Percentiles rank a stretch among this genome's conserved stretches.
These are phyloP conservation scores for Pisolithus marmoratus DNA, from an alignment of 768 basidiomycete genomes.

Conservation along the genomic window DNA sequence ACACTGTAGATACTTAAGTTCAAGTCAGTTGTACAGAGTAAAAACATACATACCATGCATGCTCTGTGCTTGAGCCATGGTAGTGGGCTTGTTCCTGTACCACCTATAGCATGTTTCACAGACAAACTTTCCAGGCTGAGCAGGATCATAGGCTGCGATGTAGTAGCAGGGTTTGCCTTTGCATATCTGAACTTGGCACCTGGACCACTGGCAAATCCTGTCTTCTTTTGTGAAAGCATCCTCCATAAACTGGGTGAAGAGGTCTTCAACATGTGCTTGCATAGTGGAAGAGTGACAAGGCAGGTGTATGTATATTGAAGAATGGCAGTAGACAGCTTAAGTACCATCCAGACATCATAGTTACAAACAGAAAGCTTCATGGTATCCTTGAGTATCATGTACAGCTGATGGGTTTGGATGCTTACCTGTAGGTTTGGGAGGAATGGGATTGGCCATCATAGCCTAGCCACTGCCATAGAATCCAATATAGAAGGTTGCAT, in stretches of 20 bases:
- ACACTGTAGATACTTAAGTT: neutral
- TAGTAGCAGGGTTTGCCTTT: conserved; percentile 5
- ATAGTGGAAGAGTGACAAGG: neutral
- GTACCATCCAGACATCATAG: neutral
- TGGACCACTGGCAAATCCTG: neutral
- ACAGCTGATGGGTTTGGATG: too few relatives aligned
- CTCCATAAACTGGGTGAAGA: conserved; percentile 6
- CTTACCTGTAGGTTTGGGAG: too few relatives aligned
- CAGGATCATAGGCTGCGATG: neutral
- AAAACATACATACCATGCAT: neutral
- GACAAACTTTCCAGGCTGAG: neutral
- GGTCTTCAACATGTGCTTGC: neutral
- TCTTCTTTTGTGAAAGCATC: conserved; percentile 2
- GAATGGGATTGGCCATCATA: too few relatives aligned
- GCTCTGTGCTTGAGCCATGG: neutral
- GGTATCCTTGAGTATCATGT: too few relatives aligned
- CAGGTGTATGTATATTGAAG: neutral
- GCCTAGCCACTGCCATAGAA: too few relatives aligned
- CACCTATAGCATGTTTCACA: conserved; percentile 2
- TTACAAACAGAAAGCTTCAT: too few relatives aligned
- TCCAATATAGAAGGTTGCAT: too few relatives aligned
- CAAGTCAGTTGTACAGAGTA: neutral
- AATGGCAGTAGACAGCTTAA: neutral
- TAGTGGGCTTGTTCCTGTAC: neutral
- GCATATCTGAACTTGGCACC: neutral